Conservation (phyloP, 2,329 filamentous ascomycete species). For the Fusarium sp. region DNA sequence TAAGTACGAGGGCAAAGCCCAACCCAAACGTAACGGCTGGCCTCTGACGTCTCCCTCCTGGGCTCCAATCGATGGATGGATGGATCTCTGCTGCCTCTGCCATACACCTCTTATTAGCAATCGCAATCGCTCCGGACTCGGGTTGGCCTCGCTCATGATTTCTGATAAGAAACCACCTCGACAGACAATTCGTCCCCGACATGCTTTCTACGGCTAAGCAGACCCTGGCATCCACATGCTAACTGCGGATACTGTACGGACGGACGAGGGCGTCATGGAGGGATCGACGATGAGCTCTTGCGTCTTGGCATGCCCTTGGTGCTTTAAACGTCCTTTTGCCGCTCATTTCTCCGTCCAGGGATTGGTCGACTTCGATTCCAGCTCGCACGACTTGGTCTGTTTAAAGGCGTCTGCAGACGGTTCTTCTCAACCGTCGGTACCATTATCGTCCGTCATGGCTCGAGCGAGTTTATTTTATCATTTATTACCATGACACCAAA, state of each 20-base stretch:
- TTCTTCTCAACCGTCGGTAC: slow-evolving; percentile 4
- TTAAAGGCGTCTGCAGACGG: slow-evolving; percentile 1
- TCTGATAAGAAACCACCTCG: slow-evolving; percentile 37
- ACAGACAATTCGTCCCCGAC: slow-evolving; percentile 25
- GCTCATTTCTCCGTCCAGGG: slow-evolving; percentile 13
- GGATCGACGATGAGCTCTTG: slow-evolving; percentile 34
- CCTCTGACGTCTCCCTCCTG: neutral
- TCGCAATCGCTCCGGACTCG: neutral
- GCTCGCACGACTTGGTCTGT: slow-evolving; percentile 1
- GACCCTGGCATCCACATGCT: slow-evolving; percentile 30
- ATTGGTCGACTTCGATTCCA: slow-evolving; percentile 18
- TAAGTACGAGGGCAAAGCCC: neutral
- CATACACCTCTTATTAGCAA: neutral
- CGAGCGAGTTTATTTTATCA: neutral
- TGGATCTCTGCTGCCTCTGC: neutral
- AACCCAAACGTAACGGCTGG: neutral
- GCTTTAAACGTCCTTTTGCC: slow-evolving; percentile 11
- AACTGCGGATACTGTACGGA: slow-evolving; percentile 7
- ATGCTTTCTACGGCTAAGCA: slow-evolving; percentile 27
- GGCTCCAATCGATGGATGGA: neutral
- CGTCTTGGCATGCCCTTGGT: slow-evolving; percentile 30
- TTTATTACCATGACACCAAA: slow-evolving; percentile 17
- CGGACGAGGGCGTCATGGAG: slow-evolving; percentile 31
- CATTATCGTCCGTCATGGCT: slow-evolving; percentile 5
- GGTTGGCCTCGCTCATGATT: slow-evolving; percentile 7